Evolutionary conservation across 371 early-diverging fungal genomes (phyloP).

Genomic region (Catenaria anguillulae): DNA sequence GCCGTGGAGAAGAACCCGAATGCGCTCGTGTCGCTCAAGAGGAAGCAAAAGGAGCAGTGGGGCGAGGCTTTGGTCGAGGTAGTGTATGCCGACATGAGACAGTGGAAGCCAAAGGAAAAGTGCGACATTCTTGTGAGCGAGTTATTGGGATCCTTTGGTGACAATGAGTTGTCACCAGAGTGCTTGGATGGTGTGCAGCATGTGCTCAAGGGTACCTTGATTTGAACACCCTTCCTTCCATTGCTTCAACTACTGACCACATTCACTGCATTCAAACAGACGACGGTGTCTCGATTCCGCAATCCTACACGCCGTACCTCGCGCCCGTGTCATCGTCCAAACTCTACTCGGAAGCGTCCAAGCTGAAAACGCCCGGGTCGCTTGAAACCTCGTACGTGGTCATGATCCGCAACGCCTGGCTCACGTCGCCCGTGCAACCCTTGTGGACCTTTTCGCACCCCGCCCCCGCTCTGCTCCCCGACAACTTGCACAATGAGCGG

Average conservation of each 20-base stretch:
- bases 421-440: constrained; percentile 47
- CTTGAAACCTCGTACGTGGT: constrained; percentile 88
- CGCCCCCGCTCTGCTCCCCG: constrained; percentile 18
- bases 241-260: too few species aligned
- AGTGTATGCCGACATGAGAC: constrained; percentile 79
- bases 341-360: constrained; percentile 32
- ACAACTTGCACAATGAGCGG: constrained; percentile 57
- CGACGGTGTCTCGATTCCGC: constrained; percentile 80
- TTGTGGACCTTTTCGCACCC: constrained; percentile 78
- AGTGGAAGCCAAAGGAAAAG: constrained; percentile 57
- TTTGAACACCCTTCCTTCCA: too few species aligned
- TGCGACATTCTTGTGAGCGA: constrained; percentile 84
- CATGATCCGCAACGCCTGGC: constrained; percentile 45
- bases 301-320: constrained; percentile 59
- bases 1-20: constrained; percentile 93
- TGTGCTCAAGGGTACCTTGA: constrained; percentile 48
- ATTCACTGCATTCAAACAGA: too few species aligned
- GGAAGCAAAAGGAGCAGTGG: constrained; percentile 60
- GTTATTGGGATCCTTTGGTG: constrained; percentile 85
- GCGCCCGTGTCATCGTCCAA: constrained; percentile 76
- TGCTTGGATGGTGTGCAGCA: constrained; percentile 84
- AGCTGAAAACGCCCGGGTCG: constrained; percentile 43
- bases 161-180: constrained; percentile 94
- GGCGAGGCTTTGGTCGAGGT: constrained; percentile 52
- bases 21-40: constrained; percentile 75